phyloP scores from a whole-genome alignment of 306 rosid genomes.

The Trifolium dubium region DNA sequence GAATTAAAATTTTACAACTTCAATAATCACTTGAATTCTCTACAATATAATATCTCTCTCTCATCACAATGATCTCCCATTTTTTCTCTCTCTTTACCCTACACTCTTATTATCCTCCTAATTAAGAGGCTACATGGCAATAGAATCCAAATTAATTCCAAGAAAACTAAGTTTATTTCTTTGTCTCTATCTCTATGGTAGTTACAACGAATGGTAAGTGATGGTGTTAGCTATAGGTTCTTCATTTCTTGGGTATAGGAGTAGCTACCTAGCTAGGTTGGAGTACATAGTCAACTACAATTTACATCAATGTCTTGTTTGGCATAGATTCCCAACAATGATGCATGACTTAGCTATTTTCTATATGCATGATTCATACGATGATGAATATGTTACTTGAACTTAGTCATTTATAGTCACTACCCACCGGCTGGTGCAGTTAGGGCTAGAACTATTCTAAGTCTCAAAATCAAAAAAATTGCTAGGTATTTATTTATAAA shows the following conservation, averaged over 20 bases:
- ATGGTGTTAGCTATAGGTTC: neutral
- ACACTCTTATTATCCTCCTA: neutral
- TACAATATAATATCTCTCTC: neutral
- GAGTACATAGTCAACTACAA: neutral
- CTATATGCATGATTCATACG: conserved; percentile 2
- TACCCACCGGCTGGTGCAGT: conserved; percentile 32
- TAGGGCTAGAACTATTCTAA: conserved; percentile 26
- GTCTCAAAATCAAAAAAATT: conserved; percentile 19
- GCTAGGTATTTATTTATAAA: neutral
- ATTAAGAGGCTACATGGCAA: neutral
- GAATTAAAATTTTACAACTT: no score
- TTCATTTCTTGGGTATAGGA: neutral
- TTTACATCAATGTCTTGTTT: conserved; percentile 1
- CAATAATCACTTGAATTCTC: no score
- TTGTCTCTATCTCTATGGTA: neutral
- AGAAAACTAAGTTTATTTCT: neutral
- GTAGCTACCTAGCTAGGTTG: neutral
- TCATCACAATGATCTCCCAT: neutral
- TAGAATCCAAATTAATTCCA: neutral
- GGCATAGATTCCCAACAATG: conserved; percentile 18
- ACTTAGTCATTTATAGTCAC: conserved; percentile 46
- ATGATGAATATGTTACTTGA: conserved; percentile 29
- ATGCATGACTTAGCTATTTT: conserved; percentile 19
- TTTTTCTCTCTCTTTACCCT: neutral
- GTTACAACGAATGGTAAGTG: neutral